Evolutionary conservation across 2,329 filamentous ascomycete species (phyloP).

Genomic region (Pestalotiopsis fici): DNA sequence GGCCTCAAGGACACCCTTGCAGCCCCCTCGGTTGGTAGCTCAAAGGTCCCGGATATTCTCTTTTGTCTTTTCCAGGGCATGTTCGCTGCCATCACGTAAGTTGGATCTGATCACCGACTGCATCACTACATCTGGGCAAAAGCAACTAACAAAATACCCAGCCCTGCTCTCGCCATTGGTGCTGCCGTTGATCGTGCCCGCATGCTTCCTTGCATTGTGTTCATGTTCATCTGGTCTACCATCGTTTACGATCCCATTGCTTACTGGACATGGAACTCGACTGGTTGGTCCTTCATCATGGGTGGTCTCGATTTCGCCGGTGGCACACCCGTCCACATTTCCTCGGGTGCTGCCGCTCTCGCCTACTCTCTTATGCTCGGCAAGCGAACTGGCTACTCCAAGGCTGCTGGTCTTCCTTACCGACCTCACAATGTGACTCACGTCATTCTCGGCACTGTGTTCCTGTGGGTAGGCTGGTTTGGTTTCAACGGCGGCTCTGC

Average conservation of each 20-base stretch:
- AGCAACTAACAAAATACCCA: conserved; percentile 21
- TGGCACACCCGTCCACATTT: conserved; percentile 74
- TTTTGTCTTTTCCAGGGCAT: conserved; percentile 88
- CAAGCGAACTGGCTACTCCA: conserved; percentile 64
- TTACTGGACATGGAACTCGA: conserved; percentile 77
- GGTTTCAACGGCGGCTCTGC: conserved; percentile 92
- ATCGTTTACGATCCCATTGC: conserved; percentile 74
- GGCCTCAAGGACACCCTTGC: conserved; percentile 78
- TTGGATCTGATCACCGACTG: conserved; percentile 14
- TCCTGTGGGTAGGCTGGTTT: conserved; percentile 94
- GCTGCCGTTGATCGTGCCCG: conserved; percentile 63
- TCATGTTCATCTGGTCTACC: conserved; percentile 72
- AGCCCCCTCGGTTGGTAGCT: conserved; percentile 72
- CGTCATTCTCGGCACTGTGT: conserved; percentile 71
- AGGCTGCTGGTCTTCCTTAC: conserved; percentile 63
- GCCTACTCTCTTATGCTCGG: conserved; percentile 75
- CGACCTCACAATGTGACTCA: conserved; percentile 74
- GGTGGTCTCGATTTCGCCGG: conserved; percentile 75
- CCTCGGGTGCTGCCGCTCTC: conserved; percentile 70
- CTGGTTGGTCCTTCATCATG: conserved; percentile 70
- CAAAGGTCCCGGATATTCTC: conserved; percentile 75
- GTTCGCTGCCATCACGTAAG: conserved; percentile 87
- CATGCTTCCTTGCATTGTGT: conserved; percentile 61
- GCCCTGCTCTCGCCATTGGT: conserved; percentile 59
- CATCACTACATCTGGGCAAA: neutral